Percentiles rank a stretch among this genome's conserved stretches.
phyloP scores from a whole-genome alignment of 345 rosid genomes.

The Turnera subulata region DNA sequence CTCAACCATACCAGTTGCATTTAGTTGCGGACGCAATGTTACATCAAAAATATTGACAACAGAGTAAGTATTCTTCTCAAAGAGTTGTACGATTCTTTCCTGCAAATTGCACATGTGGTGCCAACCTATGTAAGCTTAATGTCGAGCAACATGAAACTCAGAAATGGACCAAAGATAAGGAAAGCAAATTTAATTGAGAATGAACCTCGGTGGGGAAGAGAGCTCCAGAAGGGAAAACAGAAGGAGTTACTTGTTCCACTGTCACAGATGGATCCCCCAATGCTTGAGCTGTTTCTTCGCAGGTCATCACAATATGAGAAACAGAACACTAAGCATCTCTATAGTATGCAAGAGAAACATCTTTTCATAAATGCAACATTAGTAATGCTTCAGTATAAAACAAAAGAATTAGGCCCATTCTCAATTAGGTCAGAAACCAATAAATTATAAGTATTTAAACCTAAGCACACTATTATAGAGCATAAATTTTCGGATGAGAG shows the following conservation, averaged over 20 bases:
- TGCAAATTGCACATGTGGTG: constrained; percentile 24
- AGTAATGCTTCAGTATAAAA: too few relatives aligned
- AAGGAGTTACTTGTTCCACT: constrained; percentile 79
- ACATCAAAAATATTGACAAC: constrained; percentile 95
- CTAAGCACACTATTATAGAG: too few relatives aligned
- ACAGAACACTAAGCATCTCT: constrained; percentile 3
- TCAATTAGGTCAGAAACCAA: too few relatives aligned
- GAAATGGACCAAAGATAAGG: constrained; percentile 1
- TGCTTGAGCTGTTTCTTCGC: constrained; percentile 55
- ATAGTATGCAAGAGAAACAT: neutral
- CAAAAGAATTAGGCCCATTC: too few relatives aligned
- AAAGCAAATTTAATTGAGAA: constrained; percentile 1
- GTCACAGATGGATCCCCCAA: constrained; percentile 78
- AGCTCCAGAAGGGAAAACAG: constrained; percentile 63
- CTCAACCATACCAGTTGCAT: constrained; percentile 88
- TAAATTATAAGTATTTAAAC: too few relatives aligned
- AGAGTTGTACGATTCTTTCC: constrained; percentile 81
- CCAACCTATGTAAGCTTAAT: neutral
- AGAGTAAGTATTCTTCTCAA: constrained; percentile 79
- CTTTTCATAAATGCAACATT: too few relatives aligned
- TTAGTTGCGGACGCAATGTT: constrained; percentile 89
- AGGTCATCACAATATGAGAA: constrained; percentile 5
- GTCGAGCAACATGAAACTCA: neutral
- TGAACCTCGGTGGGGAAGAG: constrained; percentile 88
- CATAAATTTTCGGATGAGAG: neutral